These are phyloP conservation scores for Sequoiadendron giganteum DNA, from an alignment of 75 land plant species.

Conservation along the genomic window DNA sequence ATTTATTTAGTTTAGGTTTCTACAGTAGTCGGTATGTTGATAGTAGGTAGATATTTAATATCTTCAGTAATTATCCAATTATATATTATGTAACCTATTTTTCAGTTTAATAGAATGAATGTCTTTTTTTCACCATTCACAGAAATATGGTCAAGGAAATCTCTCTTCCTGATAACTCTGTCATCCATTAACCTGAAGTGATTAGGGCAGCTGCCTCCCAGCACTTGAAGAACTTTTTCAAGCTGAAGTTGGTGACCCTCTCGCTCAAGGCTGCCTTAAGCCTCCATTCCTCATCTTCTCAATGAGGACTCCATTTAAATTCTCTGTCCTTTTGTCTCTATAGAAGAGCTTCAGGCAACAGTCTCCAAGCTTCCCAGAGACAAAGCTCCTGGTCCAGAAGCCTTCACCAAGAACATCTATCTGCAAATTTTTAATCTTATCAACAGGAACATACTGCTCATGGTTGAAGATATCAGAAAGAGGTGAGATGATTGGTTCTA, in stretches of 20 bases:
- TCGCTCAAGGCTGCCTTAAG: background rate
- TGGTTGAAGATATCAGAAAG: background rate
- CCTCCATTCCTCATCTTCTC: background rate
- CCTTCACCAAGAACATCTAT: background rate
- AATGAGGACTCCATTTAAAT: too few species aligned
- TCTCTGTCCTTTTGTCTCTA: too few species aligned
- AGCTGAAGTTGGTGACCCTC: background rate
- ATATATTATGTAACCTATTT: too few species aligned
- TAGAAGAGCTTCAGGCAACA: background rate
- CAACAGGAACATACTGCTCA: background rate
- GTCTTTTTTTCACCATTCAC: too few species aligned
- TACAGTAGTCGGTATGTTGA: too few species aligned
- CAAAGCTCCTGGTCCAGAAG: background rate
- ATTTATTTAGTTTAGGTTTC: too few species aligned
- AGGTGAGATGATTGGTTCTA: background rate
- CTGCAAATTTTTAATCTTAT: background rate
- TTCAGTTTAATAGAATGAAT: too few species aligned
- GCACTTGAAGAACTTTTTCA: background rate
- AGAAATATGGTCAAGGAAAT: background rate
- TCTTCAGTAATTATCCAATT: too few species aligned
- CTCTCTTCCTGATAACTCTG: background rate
- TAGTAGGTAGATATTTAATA: too few species aligned
- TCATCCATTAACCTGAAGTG: background rate
- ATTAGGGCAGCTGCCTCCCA: background rate
- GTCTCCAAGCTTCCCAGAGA: background rate